Base-by-base conservation (phyloP, 768 basidiomycete genomes). In the Termitomyces eurrhizus region DNA sequence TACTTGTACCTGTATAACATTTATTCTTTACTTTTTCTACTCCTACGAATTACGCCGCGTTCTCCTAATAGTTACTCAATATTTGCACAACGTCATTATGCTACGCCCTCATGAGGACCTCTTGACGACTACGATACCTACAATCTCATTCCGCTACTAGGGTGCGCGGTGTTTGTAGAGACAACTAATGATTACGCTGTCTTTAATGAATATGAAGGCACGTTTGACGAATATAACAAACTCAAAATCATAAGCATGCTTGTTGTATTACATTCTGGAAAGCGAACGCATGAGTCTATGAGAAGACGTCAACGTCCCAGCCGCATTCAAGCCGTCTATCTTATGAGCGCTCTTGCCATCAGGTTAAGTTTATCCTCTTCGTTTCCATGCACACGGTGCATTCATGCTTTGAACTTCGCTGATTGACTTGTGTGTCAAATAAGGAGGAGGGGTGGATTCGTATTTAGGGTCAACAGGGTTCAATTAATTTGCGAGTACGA, bases 131-230 rank as follows among this genome's bases (percentile, higher is more conserved):
- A 32, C 29, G 18, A 37, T 42, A 61, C 60, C 16, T 52, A 52
- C 24, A 14, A 18, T 50, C 55, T 45, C 36, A 21, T 39, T n/a
- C 45, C 56, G 41, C 41, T 41, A 45, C 35, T n/a, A 45, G 52
- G 57, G 46, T 52, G 52, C 52, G 57, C 57, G 61, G 57, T 52
- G 32, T 62, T 58, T 51, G 50, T 45, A 49, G 48, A 51, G 35
- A 45, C 35, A 56, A 33, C 29, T 62, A 62, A 62, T 62, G 57
- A 58, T 58, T 58, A 62, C 61, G 57, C 33, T 58, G 57, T 58
- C n/a, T 33, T 55, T 62, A 62, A 62, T 62, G 61, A 49, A 57
- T 41, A n/a, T 26, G 24, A 35, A 50, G 14, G 35, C 42, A 55
- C 54, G 13, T 56, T 35, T 44, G 7, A 24, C 44, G 21, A 33